Percentiles rank a stretch among this genome's conserved stretches.
These are phyloP conservation scores for Macrophomina tecta DNA, from an alignment of 2,329 filamentous ascomycete genomes.

Conservation along the genomic window DNA sequence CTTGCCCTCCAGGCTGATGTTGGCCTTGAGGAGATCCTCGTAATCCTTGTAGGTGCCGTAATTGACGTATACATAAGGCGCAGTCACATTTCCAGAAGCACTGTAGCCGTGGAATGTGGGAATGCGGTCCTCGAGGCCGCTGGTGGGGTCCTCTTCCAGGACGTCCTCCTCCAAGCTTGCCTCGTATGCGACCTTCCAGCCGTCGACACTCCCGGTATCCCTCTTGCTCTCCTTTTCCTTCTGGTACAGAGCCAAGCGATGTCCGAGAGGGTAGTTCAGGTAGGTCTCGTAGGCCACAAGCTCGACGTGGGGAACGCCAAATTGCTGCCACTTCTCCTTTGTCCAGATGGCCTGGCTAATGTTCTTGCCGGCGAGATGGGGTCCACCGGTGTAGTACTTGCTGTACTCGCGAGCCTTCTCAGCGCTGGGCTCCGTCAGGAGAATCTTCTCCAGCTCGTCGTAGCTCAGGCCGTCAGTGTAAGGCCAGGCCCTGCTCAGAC, in stretches of 20 bases:
- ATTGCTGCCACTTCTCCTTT: constrained; percentile 55
- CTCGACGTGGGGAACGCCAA: constrained; percentile 51
- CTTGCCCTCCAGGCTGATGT: constrained; percentile 79
- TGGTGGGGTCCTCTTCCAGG: constrained; percentile 81
- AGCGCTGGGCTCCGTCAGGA: constrained; percentile 60
- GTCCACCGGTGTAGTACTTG: constrained; percentile 57
- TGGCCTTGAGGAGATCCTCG: constrained; percentile 77
- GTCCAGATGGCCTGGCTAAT: constrained; percentile 60
- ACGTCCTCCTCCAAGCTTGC: constrained; percentile 85
- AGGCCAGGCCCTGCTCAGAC: constrained; percentile 48
- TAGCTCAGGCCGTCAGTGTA: constrained; percentile 56
- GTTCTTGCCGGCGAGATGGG: constrained; percentile 60
- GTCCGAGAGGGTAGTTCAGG: constrained; percentile 57
- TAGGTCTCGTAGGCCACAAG: constrained; percentile 59
- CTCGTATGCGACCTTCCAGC: constrained; percentile 73
- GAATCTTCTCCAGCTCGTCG: constrained; percentile 60
- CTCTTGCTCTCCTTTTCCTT: constrained; percentile 64
- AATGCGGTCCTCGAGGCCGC: constrained; percentile 71
- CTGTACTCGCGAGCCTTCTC: constrained; percentile 58
- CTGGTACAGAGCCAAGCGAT: constrained; percentile 54
- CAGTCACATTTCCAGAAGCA: constrained; percentile 89
- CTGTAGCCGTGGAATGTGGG: constrained; percentile 96
- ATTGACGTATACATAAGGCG: constrained; percentile 85
- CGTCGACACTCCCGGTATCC: constrained; percentile 50
- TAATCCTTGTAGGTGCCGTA: constrained; percentile 88